phyloP scores from a whole-genome alignment of 73 alveolate species.

The Paramecium sonneborni region DNA sequence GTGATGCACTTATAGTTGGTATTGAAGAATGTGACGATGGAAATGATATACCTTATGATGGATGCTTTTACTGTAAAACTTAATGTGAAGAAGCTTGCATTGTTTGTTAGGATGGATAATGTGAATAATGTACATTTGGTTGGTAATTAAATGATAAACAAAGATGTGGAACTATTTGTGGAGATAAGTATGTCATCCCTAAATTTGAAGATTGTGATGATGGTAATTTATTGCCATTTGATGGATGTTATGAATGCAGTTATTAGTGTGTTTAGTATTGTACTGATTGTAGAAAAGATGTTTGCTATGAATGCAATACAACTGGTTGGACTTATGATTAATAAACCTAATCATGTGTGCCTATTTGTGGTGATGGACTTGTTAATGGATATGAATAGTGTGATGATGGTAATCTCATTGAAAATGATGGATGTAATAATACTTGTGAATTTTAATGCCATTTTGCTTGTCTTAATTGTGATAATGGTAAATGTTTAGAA shows the following conservation, averaged over 20 bases:
- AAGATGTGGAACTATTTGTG: not conserved
- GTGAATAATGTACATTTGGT: not conserved
- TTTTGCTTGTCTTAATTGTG: not conserved
- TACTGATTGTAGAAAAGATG: not conserved
- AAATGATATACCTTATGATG: constrained; percentile 5
- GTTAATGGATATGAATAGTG: constrained; percentile 61
- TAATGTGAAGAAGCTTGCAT: not conserved
- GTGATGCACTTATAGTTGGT: constrained; percentile 25
- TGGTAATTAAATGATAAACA: not conserved
- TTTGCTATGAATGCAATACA: not conserved
- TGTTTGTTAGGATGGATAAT: not conserved
- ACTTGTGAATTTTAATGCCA: not conserved
- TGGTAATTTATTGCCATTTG: not conserved
- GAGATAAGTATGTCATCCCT: not conserved
- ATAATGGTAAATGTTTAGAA: not conserved
- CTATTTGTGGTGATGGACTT: not conserved
- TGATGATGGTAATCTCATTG: constrained; percentile 68
- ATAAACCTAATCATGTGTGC: not conserved
- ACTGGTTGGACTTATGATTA: not conserved
- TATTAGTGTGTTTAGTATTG: not conserved
- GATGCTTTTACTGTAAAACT: not conserved
- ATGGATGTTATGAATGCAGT: constrained; percentile 31
- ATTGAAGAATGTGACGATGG: constrained; percentile 10
- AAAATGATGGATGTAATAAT: constrained; percentile 63
- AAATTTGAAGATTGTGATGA: constrained; percentile 10